A percentile compares a stretch with the other conserved stretches of the same genome.
Conservation (phyloP, 371 early-diverging fungal species). For the Batrachochytrium dendrobatidis region DNA sequence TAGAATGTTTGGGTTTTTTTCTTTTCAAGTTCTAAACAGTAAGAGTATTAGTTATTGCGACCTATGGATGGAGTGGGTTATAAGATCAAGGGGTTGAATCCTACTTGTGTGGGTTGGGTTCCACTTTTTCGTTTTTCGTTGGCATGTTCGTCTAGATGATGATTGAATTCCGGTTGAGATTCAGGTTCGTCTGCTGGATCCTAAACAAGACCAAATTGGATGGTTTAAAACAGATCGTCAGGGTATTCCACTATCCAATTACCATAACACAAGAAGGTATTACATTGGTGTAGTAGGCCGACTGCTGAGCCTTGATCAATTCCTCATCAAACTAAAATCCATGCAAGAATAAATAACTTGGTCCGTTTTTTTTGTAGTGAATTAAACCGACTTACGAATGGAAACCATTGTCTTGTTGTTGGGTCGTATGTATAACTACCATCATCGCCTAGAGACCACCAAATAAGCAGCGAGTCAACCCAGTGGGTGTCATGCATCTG, state of each 20-base stretch:
- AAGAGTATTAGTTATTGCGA: neutral
- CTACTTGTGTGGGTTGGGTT: neutral
- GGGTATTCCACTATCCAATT: too few relatives aligned
- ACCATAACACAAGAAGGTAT: too few relatives aligned
- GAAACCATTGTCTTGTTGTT: neutral
- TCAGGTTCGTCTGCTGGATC: too few relatives aligned
- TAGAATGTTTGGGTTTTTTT: neutral
- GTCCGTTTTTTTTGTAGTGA: too few relatives aligned
- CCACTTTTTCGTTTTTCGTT: neutral
- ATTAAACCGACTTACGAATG: too few relatives aligned
- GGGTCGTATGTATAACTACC: neutral
- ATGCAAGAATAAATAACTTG: too few relatives aligned
- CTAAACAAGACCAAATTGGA: too few relatives aligned
- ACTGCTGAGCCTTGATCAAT: slow-evolving; percentile 70
- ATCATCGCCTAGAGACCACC: neutral
- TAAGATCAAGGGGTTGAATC: neutral
- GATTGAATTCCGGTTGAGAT: slow-evolving; percentile 6
- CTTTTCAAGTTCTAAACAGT: neutral
- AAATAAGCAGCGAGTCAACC: neutral
- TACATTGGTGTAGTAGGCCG: slow-evolving; percentile 40
- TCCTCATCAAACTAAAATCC: slow-evolving; percentile 67
- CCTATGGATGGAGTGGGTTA: neutral
- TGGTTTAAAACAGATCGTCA: too few relatives aligned
- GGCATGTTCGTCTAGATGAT: neutral
- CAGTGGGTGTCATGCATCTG: neutral